A percentile compares a stretch with the other conserved stretches of the same genome.
Evolutionary conservation across 2,329 filamentous ascomycete genomes (phyloP).

Genomic region (Stachybotrys echinatus): DNA sequence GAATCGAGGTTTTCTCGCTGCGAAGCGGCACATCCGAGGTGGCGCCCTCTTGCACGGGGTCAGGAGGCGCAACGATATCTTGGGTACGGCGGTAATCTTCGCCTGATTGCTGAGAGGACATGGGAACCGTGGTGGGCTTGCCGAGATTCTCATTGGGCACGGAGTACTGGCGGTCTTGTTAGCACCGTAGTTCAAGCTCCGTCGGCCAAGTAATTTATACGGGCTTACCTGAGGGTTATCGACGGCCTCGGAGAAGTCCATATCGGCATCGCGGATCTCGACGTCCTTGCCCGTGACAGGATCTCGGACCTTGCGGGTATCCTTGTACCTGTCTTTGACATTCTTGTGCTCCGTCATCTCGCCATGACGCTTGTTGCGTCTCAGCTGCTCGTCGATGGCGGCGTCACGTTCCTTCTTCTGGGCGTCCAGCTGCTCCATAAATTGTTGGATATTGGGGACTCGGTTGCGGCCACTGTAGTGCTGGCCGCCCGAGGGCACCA

Average conservation of each 20-base stretch:
- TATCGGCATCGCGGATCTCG: constrained; percentile 75
- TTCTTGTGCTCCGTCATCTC: constrained; percentile 39
- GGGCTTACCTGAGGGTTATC: constrained; percentile 62
- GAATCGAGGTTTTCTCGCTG: constrained; percentile 91
- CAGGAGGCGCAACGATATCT: constrained; percentile 85
- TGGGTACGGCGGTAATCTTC: constrained; percentile 80
- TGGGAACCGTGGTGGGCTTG: constrained; percentile 67
- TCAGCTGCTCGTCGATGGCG: constrained; percentile 57
- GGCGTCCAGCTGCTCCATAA: constrained; percentile 70
- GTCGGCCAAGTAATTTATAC: no score
- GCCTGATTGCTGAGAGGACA: constrained; percentile 64
- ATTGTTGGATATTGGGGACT: constrained; percentile 82
- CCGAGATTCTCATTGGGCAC: constrained; percentile 87
- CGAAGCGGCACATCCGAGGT: constrained; percentile 94
- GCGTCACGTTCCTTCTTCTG: constrained; percentile 74
- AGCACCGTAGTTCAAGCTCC: no score
- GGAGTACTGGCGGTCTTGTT: constrained; percentile 49
- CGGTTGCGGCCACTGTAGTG: constrained; percentile 82
- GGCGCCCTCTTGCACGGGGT: constrained; percentile 72
- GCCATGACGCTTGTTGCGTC: constrained; percentile 26
- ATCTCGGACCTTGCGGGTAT: constrained; percentile 73
- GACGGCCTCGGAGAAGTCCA: constrained; percentile 61
- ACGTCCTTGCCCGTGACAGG: constrained; percentile 84
- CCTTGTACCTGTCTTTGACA: constrained; percentile 28
- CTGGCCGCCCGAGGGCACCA: constrained; percentile 44